Percentiles rank a stretch among this genome's conserved stretches.
phyloP scores from a whole-genome alignment of 495 filamentous ascomycete genomes.

The Parmelia sp. region DNA sequence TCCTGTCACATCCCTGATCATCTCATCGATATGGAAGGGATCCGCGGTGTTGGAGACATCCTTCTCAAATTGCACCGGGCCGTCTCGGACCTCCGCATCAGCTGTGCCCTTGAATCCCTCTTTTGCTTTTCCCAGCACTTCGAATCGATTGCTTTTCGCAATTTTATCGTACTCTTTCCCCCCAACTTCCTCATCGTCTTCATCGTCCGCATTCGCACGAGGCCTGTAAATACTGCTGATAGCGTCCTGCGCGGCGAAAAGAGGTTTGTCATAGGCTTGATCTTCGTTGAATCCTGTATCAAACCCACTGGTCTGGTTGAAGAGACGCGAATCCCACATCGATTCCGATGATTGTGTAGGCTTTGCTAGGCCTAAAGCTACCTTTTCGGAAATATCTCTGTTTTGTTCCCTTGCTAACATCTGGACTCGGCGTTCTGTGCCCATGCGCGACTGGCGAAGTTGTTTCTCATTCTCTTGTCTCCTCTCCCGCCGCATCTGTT shows the following conservation, averaged over 20 bases:
- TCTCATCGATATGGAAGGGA: slow-evolving; percentile 88
- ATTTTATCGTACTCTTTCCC: slow-evolving; percentile 82
- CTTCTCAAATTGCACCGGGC: slow-evolving; percentile 98
- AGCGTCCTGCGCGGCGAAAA: slow-evolving; percentile 95
- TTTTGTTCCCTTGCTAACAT: slow-evolving; percentile 92
- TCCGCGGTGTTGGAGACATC: slow-evolving; percentile 57
- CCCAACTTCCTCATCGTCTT: slow-evolving; percentile 71
- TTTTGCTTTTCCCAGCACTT: slow-evolving; percentile 80
- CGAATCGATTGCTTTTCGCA: slow-evolving; percentile 74
- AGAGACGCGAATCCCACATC: slow-evolving; percentile 95
- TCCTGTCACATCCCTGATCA: slow-evolving; percentile 73
- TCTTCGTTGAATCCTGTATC: slow-evolving; percentile 93
- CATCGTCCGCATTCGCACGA: slow-evolving; percentile 56
- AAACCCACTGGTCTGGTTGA: slow-evolving; percentile 90
- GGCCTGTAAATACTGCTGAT: slow-evolving; percentile 93
- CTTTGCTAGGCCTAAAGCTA: slow-evolving; percentile 90
- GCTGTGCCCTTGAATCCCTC: slow-evolving; percentile 80
- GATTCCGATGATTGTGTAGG: slow-evolving; percentile 81
- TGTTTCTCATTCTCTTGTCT: slow-evolving; percentile 79
- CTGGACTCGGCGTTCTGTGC: slow-evolving; percentile 80
- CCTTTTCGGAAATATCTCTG: slow-evolving; percentile 95
- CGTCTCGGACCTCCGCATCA: slow-evolving; percentile 78
- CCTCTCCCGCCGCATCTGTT: slow-evolving; percentile 69
- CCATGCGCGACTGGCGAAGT: slow-evolving; percentile 91
- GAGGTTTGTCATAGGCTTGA: slow-evolving; percentile 91